Base-by-base conservation (phyloP, 2,329 filamentous ascomycete genomes). In the Colletotrichum shisoi region DNA sequence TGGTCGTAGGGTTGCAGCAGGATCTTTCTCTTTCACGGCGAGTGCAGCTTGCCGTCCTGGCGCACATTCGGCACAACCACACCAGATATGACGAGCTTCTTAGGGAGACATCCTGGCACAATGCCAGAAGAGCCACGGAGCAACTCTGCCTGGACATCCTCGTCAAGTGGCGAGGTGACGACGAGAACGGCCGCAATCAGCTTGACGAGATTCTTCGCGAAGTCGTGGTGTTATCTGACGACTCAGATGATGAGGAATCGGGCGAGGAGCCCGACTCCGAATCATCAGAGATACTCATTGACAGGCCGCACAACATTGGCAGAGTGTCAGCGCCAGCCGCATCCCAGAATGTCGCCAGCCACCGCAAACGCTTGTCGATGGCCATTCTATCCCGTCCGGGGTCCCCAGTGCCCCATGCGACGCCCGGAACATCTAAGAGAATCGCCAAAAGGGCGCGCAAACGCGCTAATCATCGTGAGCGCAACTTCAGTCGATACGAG, bases 101-200 rank as follows among this genome's bases (percentile, higher is more conserved):
- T 17, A 83, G 76, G 71, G 85, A 89, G 72, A 86, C 85, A 5
- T 80, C 77, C 19, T 89, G 86, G 81, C 78, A 80, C 57, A 86
- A 86, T 72, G 87, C 87, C 59, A 82, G 88, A 69, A 88, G 84
- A 76, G 82, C 83, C 46, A 87, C 89, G 51, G 86, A 89, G 71
- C 76, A 81, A 39, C 78, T 87, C 15, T 90, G 88, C 70, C 79
- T 90, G 52, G 87, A 89, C 71, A 80, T 87, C 60, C 84, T 90
- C 75, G 84, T 89, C 80, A 89, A 89, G 84, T 90, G 88, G 88
- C 87, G 88, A 79, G 88, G 88, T 62, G 88, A 90, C 71, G 88
- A 90, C 75, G 88, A 90, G 74, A 89, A 84, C 19, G 88, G 88
- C 31, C 85, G 87, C 56, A 87, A 90, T 71, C 86, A 89, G 74